phyloP scores from a whole-genome alignment of 2,329 filamentous ascomycete species.

The Trichoderma sp. region DNA sequence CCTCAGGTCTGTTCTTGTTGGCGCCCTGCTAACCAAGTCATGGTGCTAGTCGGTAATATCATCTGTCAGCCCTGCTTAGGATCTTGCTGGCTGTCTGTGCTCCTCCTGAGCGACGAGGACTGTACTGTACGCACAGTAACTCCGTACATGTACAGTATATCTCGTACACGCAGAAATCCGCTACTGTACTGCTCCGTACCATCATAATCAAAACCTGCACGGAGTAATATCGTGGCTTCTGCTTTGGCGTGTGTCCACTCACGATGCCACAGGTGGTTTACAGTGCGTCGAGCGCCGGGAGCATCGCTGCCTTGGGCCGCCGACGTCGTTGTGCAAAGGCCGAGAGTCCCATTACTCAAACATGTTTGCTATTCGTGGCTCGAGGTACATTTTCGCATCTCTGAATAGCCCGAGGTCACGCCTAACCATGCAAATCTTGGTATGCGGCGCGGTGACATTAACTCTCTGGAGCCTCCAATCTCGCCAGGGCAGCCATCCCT shows the following conservation, averaged over 20 bases:
- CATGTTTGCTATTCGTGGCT: neutral
- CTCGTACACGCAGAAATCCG: neutral
- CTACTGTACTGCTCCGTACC: neutral
- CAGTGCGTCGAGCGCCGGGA: neutral
- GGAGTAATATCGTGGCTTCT: too few species aligned
- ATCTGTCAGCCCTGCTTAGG: neutral
- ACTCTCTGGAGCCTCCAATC: neutral
- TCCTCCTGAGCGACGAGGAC: neutral
- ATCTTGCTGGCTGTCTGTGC: neutral
- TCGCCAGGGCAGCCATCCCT: neutral
- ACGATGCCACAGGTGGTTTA: neutral
- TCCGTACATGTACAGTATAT: neutral
- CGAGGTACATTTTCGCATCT: neutral
- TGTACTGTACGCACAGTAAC: neutral
- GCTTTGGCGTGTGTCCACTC: neutral
- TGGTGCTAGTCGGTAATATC: neutral
- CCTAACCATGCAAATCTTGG: neutral
- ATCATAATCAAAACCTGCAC: neutral
- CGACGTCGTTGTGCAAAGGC: neutral
- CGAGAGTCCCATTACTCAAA: neutral
- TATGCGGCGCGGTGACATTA: neutral
- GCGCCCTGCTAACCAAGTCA: slow-evolving; percentile 2
- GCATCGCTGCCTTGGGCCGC: neutral
- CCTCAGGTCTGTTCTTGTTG: slow-evolving; percentile 2
- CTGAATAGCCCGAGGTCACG: neutral